phyloP scores from a whole-genome alignment of 2,329 filamentous ascomycete species.

The Acrodontium crateriforme region DNA sequence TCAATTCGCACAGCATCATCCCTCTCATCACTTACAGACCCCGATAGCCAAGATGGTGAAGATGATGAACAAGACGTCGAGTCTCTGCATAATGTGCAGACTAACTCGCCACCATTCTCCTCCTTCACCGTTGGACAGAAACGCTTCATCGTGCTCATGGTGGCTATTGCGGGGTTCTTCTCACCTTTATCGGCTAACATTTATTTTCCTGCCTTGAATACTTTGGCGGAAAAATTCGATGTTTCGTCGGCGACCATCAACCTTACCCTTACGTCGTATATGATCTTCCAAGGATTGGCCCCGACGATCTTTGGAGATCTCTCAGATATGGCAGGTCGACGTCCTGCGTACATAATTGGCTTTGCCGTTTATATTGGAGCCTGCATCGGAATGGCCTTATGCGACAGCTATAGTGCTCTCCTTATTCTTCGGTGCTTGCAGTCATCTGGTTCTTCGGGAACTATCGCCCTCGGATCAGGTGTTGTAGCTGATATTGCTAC shows the following conservation, averaged over 20 bases:
- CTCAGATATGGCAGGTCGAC: conserved; percentile 11
- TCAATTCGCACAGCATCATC: too few relatives aligned
- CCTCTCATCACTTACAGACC: too few relatives aligned
- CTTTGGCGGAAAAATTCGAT: conserved; percentile 34
- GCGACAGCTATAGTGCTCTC: conserved; percentile 10
- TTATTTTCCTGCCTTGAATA: conserved; percentile 39
- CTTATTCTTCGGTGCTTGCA: conserved; percentile 17
- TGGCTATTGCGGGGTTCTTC: conserved; percentile 38
- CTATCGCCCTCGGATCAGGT: conserved; percentile 22
- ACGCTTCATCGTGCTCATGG: conserved; percentile 34
- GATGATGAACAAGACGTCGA: conserved; percentile 10
- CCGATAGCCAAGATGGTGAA: too few relatives aligned
- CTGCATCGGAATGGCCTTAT: conserved; percentile 11
- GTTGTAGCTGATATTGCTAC: conserved; percentile 23
- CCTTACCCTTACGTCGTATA: conserved; percentile 43
- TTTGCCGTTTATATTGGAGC: conserved; percentile 13
- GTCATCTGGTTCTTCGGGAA: conserved; percentile 26
- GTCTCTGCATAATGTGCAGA: conserved; percentile 5
- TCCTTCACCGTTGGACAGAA: conserved; percentile 28
- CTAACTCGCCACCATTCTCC: conserved; percentile 12
- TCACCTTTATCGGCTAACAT: conserved; percentile 40
- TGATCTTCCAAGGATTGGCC: conserved; percentile 40
- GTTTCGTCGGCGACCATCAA: conserved; percentile 31
- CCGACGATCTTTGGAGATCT: conserved; percentile 13
- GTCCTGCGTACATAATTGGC: conserved; percentile 13